Evolutionary conservation across 768 basidiomycete genomes (phyloP).

Genomic region (Russula abietina): DNA sequence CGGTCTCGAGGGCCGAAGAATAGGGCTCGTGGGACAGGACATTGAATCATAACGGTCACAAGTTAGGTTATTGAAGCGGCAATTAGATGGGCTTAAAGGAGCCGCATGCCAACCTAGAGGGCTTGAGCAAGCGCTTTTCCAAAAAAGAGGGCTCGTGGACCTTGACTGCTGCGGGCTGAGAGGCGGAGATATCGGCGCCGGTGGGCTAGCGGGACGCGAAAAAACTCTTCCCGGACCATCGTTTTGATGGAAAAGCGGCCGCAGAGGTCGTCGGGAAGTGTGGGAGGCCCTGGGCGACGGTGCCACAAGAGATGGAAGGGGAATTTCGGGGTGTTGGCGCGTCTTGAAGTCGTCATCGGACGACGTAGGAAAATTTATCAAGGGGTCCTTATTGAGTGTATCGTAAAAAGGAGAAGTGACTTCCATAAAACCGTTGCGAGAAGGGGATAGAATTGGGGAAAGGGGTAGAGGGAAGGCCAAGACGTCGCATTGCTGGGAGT

Average conservation of each 20-base stretch:
- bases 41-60: not conserved
- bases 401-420: not conserved
- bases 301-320: not conserved
- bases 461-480: conserved; percentile 2
- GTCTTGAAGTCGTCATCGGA: not conserved
- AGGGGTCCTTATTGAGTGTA: not conserved
- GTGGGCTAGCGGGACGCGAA: conserved; percentile 1
- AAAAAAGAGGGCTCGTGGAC: conserved; percentile 1
- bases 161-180: conserved; percentile 2
- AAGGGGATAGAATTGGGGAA: not conserved
- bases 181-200: conserved; percentile 8
- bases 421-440: not conserved
- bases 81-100: not conserved
- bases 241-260: conserved; percentile 1
- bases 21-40: conserved; percentile 21
- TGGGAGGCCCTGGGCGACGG: conserved; percentile 1
- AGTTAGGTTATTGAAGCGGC: not conserved
- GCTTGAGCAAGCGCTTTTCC: conserved; percentile 3
- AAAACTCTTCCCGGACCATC: not conserved
- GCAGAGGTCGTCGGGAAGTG: not conserved
- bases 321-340: not conserved
- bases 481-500: conserved; percentile 6
- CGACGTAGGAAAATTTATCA: not conserved
- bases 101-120: not conserved
- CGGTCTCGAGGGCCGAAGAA: conserved; percentile 4